These are phyloP conservation scores for Amanita exitialis DNA, from an alignment of 768 basidiomycete genomes.

Conservation along the genomic window DNA sequence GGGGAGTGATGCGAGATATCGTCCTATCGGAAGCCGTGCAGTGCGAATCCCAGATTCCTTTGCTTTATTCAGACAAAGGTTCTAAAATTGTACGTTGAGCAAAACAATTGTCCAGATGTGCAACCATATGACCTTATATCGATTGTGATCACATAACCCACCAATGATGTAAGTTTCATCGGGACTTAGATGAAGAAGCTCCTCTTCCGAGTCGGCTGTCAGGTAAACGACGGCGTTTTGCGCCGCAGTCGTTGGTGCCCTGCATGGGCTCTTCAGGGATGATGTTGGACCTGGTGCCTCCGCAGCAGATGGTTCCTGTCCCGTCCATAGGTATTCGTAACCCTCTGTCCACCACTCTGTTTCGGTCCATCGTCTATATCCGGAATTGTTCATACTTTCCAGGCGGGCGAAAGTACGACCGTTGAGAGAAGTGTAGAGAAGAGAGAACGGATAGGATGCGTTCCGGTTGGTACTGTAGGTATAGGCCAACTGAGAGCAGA, in stretches of 20 bases:
- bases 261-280: neutral
- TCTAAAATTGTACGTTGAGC: slow-evolving; percentile 33
- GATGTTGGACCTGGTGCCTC: neutral
- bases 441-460: slow-evolving; percentile 56
- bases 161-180: slow-evolving; percentile 92
- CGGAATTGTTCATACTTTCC: slow-evolving; percentile 52
- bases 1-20: slow-evolving; percentile 70
- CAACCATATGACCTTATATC: slow-evolving; percentile 62
- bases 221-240: slow-evolving; percentile 73
- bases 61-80: slow-evolving; percentile 85
- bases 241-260: slow-evolving; percentile 8
- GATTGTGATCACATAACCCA: slow-evolving; percentile 92
- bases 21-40: slow-evolving; percentile 91
- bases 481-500: slow-evolving; percentile 86
- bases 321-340: slow-evolving; percentile 60
- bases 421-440: slow-evolving; percentile 76
- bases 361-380: slow-evolving; percentile 71
- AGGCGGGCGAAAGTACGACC: slow-evolving; percentile 59
- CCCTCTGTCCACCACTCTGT: slow-evolving; percentile 79
- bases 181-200: slow-evolving; percentile 72
- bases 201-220: slow-evolving; percentile 87
- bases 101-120: slow-evolving; percentile 3
- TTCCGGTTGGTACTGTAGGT: slow-evolving; percentile 83
- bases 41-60: slow-evolving; percentile 62
- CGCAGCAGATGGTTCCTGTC: neutral